These are phyloP conservation scores for Coemansia sp. DNA, from an alignment of 192 early-diverging fungal genomes.

Conservation along the genomic window DNA sequence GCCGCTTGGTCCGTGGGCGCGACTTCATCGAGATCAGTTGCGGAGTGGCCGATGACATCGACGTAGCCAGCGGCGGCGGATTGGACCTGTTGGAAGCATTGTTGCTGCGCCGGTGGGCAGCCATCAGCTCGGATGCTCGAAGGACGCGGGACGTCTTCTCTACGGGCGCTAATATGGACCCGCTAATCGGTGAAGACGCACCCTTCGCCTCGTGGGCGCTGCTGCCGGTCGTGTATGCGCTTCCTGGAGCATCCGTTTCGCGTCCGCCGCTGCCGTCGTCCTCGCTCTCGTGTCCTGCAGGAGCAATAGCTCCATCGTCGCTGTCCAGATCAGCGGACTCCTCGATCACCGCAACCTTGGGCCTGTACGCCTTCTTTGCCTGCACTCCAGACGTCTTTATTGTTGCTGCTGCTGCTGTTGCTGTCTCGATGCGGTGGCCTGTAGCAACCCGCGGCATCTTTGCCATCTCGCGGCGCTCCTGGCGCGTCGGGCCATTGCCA, in stretches of 20 bases:
- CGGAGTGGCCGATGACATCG: neutral
- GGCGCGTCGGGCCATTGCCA: conserved; percentile 25
- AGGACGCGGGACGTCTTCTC: conserved; percentile 38
- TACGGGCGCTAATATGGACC: neutral
- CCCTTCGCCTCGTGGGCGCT: neutral
- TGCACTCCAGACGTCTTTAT: conserved; percentile 2
- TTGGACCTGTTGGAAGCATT: conserved; percentile 4
- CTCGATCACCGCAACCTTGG: conserved; percentile 51
- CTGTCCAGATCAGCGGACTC: conserved; percentile 21
- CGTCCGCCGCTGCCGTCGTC: neutral
- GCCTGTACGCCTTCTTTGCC: conserved; percentile 20
- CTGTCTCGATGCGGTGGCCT: conserved; percentile 11
- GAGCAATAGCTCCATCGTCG: conserved; percentile 10
- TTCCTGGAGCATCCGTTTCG: neutral
- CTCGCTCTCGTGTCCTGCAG: neutral
- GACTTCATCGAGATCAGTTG: conserved; percentile 22
- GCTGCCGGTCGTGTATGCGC: neutral
- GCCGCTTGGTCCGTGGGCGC: conserved; percentile 16
- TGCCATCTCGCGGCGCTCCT: conserved; percentile 47
- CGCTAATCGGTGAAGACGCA: conserved; percentile 2
- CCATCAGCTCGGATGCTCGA: conserved; percentile 48
- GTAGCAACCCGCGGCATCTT: conserved; percentile 48
- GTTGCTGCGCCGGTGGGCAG: conserved; percentile 30
- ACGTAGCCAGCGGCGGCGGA: conserved; percentile 6
- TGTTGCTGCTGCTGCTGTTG: neutral